phyloP scores from a whole-genome alignment of 1,139 yeast species.

The Pichia sp. region DNA sequence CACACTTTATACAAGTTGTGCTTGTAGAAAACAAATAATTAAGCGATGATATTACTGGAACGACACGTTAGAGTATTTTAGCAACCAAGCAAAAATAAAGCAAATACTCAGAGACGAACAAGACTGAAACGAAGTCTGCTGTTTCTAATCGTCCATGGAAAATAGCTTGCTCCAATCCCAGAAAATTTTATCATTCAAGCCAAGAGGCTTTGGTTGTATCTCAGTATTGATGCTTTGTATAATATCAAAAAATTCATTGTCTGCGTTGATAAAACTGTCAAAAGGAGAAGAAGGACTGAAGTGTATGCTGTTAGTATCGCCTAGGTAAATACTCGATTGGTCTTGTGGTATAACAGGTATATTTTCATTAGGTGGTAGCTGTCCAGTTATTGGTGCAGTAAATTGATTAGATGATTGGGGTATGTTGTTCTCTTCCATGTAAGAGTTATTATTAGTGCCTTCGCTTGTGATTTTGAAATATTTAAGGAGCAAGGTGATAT shows the following conservation, averaged over 20 bases:
- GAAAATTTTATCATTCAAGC: slow-evolving; percentile 13
- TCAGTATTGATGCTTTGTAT: slow-evolving; percentile 14
- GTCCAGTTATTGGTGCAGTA: not conserved
- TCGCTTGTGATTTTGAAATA: slow-evolving; percentile 15
- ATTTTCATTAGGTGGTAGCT: not conserved
- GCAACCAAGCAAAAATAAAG: too few relatives aligned
- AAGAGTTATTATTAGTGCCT: not conserved
- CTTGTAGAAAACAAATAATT: too few relatives aligned
- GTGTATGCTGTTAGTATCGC: not conserved
- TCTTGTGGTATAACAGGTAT: not conserved
- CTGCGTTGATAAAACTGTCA: not conserved
- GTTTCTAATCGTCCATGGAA: not conserved
- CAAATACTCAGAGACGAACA: not conserved
- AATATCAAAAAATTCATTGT: slow-evolving; percentile 13
- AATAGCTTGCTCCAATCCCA: slow-evolving; percentile 18
- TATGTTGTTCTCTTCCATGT: not conserved
- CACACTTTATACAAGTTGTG: too few relatives aligned
- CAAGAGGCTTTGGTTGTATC: slow-evolving; percentile 5
- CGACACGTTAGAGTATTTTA: too few relatives aligned
- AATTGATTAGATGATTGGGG: not conserved
- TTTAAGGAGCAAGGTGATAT: slow-evolving; percentile 17
- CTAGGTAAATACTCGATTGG: not conserved
- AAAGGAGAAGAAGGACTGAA: not conserved
- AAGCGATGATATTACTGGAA: too few relatives aligned
- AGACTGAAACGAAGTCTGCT: not conserved